Evolutionary conservation across 768 basidiomycete species (phyloP).

Genomic region (Boletus vinaceobasis): DNA sequence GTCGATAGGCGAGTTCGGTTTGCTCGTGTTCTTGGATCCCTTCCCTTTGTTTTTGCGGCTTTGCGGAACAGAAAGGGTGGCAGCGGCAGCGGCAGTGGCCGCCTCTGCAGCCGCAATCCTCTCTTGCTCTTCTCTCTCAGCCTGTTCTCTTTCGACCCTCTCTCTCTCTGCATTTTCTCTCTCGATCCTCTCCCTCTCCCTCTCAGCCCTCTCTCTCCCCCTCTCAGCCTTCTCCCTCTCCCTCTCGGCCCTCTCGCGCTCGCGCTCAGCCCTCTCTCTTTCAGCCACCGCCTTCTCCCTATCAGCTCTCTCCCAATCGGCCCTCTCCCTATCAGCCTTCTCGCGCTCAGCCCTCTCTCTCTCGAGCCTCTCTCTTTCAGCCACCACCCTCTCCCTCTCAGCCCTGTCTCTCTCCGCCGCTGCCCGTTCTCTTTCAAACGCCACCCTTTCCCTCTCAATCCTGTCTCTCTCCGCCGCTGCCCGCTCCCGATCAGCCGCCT

Average conservation of each 20-base stretch:
- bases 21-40: conserved; percentile 19
- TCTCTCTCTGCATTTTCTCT: conserved; percentile 5
- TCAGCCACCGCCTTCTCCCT: conserved; percentile 14
- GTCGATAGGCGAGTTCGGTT: conserved; percentile 30
- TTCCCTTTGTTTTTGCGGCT: conserved; percentile 18
- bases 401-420: conserved; percentile 1
- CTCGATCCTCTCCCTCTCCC: conserved; percentile 7
- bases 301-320: not conserved
- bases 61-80: not conserved
- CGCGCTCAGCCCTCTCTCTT: conserved; percentile 10
- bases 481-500: conserved; percentile 17
- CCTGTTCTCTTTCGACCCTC: conserved; percentile 1
- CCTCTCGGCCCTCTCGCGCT: not conserved
- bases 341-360: conserved; percentile 5
- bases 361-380: conserved; percentile 15
- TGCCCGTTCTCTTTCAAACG: conserved; percentile 15
- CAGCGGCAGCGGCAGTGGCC: not conserved
- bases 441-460: conserved; percentile 7
- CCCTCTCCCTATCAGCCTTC: conserved; percentile 6
- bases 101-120: conserved; percentile 7
- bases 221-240: conserved; percentile 9
- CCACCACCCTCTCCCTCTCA: conserved; percentile 9
- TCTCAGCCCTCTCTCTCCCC: conserved; percentile 3
- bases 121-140: conserved; percentile 14
- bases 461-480: conserved; percentile 4